Evolutionary conservation across 2,329 filamentous ascomycete genomes (phyloP), one percentile per base, ranked within the genome.

Genomic region (Ophiostoma ulmi): DNA sequence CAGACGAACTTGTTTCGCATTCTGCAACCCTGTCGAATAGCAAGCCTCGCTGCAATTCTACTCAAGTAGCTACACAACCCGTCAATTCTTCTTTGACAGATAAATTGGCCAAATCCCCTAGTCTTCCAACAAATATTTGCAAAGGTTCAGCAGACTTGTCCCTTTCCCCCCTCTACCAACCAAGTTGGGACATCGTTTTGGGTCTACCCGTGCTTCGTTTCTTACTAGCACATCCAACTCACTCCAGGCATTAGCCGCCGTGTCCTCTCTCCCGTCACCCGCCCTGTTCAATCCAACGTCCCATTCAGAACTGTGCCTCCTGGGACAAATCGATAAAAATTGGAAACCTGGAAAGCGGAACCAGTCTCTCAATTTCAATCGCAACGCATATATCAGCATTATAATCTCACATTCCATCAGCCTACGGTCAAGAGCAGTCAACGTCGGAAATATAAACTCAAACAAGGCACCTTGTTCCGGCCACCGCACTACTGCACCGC

Each of bases 401-500:
- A 17, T 63, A 26, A 13, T 13, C 11, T 63, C n/a, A 17, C 14
- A 17, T 13, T 22, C 3, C 17, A 2, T 10, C 10, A 5, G 5
- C 58, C 31, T 61, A 26, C 10, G 26, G 11, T 36, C 26, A 5
- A 8, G 8, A 58, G 11, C 7, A 58, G 3, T 14, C 44, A 48
- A n/a, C 44, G 44, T 58, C 52, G 52, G 52, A 58, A 58, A 58
- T 58, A 17, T 35, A 35, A 36, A 38, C 35, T 67, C 7, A n/a
- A 26, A 52, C n/a, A 39, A 58, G 31, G n/a, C 58, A 38, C 20
- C 63, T 65, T 39, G 36, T 14, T 65, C 61, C 35, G 44, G 41
- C 67, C 22, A 35, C 11, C 67, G 58, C 66, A 71, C 70, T 69
- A 71, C 70, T 68, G 67, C 70, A 71, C 55, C 39, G 66, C 66